phyloP scores from a whole-genome alignment of 169 alveolate species.

The Theileria annulata region DNA sequence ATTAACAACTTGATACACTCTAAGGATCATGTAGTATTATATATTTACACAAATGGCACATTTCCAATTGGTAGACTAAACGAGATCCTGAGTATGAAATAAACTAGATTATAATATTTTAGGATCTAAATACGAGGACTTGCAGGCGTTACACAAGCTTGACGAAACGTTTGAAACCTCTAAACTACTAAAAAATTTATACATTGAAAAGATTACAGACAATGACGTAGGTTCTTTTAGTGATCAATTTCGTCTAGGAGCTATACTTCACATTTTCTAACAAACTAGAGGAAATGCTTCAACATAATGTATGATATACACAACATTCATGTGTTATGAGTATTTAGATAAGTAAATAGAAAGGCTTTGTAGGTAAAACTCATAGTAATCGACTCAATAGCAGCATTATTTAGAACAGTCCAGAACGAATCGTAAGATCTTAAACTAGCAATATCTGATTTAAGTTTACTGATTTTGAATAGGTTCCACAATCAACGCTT shows the following conservation, averaged over 20 bases:
- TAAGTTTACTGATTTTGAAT: not conserved
- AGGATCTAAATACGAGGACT: conserved; percentile 19
- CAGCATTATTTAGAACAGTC: conserved; percentile 31
- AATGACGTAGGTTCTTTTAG: conserved; percentile 12
- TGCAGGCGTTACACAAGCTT: not conserved
- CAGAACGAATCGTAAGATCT: conserved; percentile 30
- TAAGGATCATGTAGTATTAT: conserved; percentile 20
- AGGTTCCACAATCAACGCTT: conserved; percentile 9
- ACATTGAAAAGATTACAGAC: conserved; percentile 38
- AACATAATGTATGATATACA: conserved; percentile 7
- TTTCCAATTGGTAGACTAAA: conserved; percentile 51
- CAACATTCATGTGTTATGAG: not conserved
- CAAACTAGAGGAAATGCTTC: conserved; percentile 4
- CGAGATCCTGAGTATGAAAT: conserved; percentile 42
- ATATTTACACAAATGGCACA: conserved; percentile 54
- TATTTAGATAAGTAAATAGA: not conserved
- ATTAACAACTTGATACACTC: conserved; percentile 20
- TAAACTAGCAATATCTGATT: not conserved
- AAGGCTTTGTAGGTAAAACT: conserved; percentile 43
- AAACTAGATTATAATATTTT: not conserved
- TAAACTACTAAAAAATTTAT: conserved; percentile 22
- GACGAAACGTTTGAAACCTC: not conserved
- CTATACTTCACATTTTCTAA: conserved; percentile 1
- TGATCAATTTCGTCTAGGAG: conserved; percentile 13
- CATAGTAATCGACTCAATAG: conserved; percentile 54